Evolutionary conservation across 2,329 filamentous ascomycete genomes (phyloP).

Genomic region (Hypoxylon sp.): DNA sequence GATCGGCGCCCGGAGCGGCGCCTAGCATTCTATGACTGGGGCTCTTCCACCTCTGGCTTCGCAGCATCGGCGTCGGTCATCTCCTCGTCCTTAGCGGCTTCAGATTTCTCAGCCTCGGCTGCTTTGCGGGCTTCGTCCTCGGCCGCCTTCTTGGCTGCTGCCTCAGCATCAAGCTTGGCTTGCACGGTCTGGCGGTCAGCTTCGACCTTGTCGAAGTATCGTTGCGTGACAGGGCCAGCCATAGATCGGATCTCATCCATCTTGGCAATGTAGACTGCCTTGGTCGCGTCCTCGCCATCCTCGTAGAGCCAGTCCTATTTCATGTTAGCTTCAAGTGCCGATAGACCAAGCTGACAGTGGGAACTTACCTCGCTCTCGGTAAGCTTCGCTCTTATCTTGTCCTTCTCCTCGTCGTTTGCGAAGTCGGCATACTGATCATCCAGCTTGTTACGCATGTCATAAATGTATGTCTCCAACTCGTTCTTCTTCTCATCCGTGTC

Average conservation of each 20-base stretch:
- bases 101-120: conserved; percentile 59
- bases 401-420: conserved; percentile 90
- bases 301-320: conserved; percentile 97
- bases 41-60: conserved; percentile 60
- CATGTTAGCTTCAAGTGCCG: conserved; percentile 34
- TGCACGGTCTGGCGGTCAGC: conserved; percentile 81
- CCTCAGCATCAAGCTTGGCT: conserved; percentile 79
- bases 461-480: conserved; percentile 97
- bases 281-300: conserved; percentile 92
- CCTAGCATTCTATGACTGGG: conserved; percentile 41
- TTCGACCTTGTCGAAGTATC: conserved; percentile 94
- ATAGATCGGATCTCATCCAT: conserved; percentile 93
- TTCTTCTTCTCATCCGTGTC: conserved; percentile 99
- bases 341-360: background rate
- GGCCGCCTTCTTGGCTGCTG: conserved; percentile 74
- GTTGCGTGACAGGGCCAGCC: conserved; percentile 89
- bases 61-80: conserved; percentile 68
- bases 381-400: conserved; percentile 83
- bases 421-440: conserved; percentile 91
- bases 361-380: conserved; percentile 81
- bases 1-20: too few relatives aligned
- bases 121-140: conserved; percentile 65
- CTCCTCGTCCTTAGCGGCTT: conserved; percentile 64
- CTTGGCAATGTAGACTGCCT: conserved; percentile 93
- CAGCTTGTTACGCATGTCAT: conserved; percentile 94